Percentiles rank a stretch among this genome's conserved stretches.
Conservation (phyloP, 2,329 filamentous ascomycete species). For the Xylariomycetidae sp. region DNA sequence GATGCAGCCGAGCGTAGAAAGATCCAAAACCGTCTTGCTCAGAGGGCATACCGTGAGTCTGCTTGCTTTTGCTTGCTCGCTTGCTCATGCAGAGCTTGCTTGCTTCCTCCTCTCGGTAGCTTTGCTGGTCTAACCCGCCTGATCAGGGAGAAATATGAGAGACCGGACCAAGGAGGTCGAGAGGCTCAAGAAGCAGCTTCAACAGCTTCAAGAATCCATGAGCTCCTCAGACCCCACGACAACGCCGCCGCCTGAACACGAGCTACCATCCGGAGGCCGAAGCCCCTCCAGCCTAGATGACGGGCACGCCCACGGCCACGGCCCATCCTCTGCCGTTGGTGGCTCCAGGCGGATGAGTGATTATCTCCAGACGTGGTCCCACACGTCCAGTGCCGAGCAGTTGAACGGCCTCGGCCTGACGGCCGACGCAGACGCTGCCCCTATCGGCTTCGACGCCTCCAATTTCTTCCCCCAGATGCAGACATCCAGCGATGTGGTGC, state of each 20-base stretch:
- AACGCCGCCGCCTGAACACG: slow-evolving; percentile 25
- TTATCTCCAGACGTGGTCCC: slow-evolving; percentile 25
- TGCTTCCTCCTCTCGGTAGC: background rate
- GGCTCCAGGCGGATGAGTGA: slow-evolving; percentile 19
- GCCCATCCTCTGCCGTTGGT: slow-evolving; percentile 13
- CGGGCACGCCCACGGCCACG: slow-evolving; percentile 12
- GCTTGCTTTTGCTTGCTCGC: slow-evolving; percentile 1
- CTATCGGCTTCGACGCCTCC: slow-evolving; percentile 20
- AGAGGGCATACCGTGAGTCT: slow-evolving; percentile 28
- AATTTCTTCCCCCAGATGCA: slow-evolving; percentile 19
- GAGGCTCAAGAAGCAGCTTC: slow-evolving; percentile 28
- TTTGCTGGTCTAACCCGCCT: too few species aligned
- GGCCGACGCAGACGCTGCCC: slow-evolving; percentile 19
- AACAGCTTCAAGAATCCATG: slow-evolving; percentile 25
- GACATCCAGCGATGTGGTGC: slow-evolving; percentile 18
- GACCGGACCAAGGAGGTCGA: slow-evolving; percentile 29
- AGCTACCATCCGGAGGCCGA: slow-evolving; percentile 18
- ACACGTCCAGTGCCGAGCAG: slow-evolving; percentile 17
- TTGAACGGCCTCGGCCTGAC: slow-evolving; percentile 22
- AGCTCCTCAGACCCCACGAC: slow-evolving; percentile 20
- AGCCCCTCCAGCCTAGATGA: slow-evolving; percentile 20
- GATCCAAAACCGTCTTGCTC: slow-evolving; percentile 31
- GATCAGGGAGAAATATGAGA: slow-evolving; percentile 30
- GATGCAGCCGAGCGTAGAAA: slow-evolving; percentile 29
- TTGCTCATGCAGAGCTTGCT: background rate